Evolutionary conservation across 768 basidiomycete species (phyloP).

Genomic region (Sistotremastrum suecicum): DNA sequence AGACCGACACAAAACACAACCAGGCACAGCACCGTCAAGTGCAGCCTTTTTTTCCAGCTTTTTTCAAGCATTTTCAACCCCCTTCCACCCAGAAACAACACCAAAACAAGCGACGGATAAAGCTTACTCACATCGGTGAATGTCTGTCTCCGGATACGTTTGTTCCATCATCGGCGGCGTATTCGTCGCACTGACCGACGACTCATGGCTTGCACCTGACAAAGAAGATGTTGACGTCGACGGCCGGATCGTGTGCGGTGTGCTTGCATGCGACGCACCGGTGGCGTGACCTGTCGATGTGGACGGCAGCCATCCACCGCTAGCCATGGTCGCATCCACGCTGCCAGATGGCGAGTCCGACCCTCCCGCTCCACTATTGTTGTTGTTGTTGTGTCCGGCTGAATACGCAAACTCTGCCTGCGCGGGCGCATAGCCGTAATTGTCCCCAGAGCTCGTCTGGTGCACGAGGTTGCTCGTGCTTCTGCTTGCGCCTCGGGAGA

Average conservation of each 20-base stretch:
- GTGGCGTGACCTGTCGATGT: constrained; percentile 10
- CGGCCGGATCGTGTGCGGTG: constrained; percentile 28
- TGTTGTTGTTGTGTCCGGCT: constrained; percentile 19
- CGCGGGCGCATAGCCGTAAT: constrained; percentile 45
- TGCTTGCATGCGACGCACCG: constrained; percentile 11
- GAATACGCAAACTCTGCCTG: constrained; percentile 77
- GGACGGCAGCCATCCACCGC: constrained; percentile 25
- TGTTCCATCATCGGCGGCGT: constrained; percentile 29
- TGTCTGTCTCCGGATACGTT: constrained; percentile 40
- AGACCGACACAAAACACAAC: not conserved
- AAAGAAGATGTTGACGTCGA: constrained; percentile 69
- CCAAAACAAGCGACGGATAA: not conserved
- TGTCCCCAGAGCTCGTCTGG: constrained; percentile 39
- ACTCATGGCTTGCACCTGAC: constrained; percentile 61
- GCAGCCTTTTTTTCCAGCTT: not conserved
- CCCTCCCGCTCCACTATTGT: not conserved
- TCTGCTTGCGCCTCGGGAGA: too few relatives aligned
- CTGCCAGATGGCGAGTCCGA: constrained; percentile 5
- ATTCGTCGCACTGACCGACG: constrained; percentile 64
- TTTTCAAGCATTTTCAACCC: not conserved
- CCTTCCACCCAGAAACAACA: too few relatives aligned
- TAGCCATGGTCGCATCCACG: constrained; percentile 1
- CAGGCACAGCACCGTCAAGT: not conserved
- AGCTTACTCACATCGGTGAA: constrained; percentile 64
- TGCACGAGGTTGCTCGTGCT: constrained; percentile 14